Conservation (phyloP, 2,329 filamentous ascomycete species). For the Stylonectria norvegica region DNA sequence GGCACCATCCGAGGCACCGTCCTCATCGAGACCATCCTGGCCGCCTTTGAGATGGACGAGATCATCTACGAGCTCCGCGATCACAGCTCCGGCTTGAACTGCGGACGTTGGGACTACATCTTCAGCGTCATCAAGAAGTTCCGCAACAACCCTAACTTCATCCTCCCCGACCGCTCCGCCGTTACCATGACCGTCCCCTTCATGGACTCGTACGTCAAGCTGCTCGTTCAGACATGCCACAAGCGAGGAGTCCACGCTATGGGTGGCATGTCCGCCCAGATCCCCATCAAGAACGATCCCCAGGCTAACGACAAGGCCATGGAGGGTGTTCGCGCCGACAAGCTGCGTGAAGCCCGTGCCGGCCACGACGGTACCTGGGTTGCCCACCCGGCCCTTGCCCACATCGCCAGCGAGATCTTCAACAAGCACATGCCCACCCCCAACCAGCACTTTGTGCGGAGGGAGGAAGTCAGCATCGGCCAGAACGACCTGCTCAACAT, state of each 20-base stretch:
- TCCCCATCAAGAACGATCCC: slow-evolving; percentile 94
- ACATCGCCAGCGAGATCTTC: slow-evolving; percentile 88
- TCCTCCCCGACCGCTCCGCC: slow-evolving; percentile 83
- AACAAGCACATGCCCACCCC: slow-evolving; percentile 98
- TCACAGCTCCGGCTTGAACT: slow-evolving; percentile 95
- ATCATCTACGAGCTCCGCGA: slow-evolving; percentile 99
- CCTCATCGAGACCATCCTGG: slow-evolving; percentile 94
- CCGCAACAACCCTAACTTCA: slow-evolving; percentile 88
- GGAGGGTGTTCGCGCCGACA: slow-evolving; percentile 89
- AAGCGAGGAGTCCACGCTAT: slow-evolving; percentile 96
- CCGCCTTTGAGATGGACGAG: slow-evolving; percentile 99
- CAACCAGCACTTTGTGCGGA: slow-evolving; percentile 88
- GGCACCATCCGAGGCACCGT: slow-evolving; percentile 95
- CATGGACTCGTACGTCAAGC: slow-evolving; percentile 94
- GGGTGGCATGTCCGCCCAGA: slow-evolving; percentile 98
- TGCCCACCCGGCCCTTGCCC: slow-evolving; percentile 86
- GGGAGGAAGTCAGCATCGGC: slow-evolving; percentile 83
- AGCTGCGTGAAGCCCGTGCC: slow-evolving; percentile 90
- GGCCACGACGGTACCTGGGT: slow-evolving; percentile 98
- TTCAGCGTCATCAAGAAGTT: slow-evolving; percentile 99
- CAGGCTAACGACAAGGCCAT: slow-evolving; percentile 91
- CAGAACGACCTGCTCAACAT: slow-evolving; percentile 94
- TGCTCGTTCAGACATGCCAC: slow-evolving; percentile 98
- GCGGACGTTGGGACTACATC: slow-evolving; percentile 99
- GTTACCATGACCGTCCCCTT: slow-evolving; percentile 99